phyloP scores from a whole-genome alignment of 1,284 basidiomycete species.

The Marasmius tenuissimus region DNA sequence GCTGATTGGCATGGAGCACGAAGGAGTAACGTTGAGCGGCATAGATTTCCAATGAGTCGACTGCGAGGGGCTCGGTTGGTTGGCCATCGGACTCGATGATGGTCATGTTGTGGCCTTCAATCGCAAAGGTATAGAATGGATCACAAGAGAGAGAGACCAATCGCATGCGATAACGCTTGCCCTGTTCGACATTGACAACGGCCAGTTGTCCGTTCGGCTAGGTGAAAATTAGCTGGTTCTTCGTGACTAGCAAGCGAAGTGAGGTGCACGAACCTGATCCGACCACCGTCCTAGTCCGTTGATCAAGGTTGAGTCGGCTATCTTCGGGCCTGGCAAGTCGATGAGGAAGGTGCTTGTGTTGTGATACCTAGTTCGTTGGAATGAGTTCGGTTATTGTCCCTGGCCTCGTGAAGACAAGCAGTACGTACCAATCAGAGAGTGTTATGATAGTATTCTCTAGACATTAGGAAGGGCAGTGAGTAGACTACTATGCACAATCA shows the following conservation, averaged over 20 bases:
- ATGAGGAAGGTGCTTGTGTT: neutral
- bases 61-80: conserved; percentile 23
- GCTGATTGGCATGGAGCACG: conserved; percentile 31
- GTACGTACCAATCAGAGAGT: conserved; percentile 12
- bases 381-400: neutral
- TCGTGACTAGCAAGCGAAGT: no score
- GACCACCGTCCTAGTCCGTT: neutral
- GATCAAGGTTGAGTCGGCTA: neutral
- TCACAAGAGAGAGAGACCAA: conserved; percentile 41
- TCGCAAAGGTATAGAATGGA: conserved; percentile 38
- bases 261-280: no score
- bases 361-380: neutral
- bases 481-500: no score
- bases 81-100: no score
- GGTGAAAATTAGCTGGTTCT: no score
- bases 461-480: neutral
- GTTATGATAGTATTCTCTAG: conserved; percentile 14
- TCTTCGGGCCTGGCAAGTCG: neutral
- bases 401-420: neutral
- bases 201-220: neutral
- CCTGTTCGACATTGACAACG: conserved; percentile 25
- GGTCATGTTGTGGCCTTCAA: conserved; percentile 33
- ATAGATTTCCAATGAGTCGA: conserved; percentile 33
- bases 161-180: conserved; percentile 40
- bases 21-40: conserved; percentile 37